Base-by-base conservation (phyloP, 2,329 filamentous ascomycete species). In the Botryosphaeria agaves region DNA sequence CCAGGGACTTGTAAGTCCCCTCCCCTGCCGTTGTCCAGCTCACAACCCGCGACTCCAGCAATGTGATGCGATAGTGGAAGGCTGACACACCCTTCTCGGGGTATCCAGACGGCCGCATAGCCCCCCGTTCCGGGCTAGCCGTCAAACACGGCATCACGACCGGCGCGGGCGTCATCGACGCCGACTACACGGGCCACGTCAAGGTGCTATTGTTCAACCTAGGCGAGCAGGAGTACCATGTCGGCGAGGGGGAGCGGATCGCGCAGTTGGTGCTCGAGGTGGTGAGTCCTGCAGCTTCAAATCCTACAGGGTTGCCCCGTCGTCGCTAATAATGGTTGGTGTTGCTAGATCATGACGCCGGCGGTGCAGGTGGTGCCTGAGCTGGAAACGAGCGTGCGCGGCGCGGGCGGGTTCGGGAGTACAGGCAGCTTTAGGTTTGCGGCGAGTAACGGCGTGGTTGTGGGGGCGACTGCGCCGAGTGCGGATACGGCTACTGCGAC, bases 191-290 rank as follows among this genome's bases (percentile, higher is more conserved):
- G 20, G 89, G 89, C 14, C 80, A 80, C 42, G 77, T 98, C 46
- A 93, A 91, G 64, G 79, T 98, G 16, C 66, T 98, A 41, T 70
- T 98, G 31, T 95, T 95, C 56, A 98, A 98, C 61, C 76, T 92
- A 54, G 69, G 68, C 30, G 84, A 93, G 30, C 57, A 59, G 24
- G 84, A 93, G 51, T 95, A 91, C 49, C 64, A 59, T 26, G 64
- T 98, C 41, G 76, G 77, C 47, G 74, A 78, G 48, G 87, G 87
- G 29, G 89, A 98, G 56, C 77, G 89, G 31, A 64, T 98, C 47
- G 91, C 89, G 25, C 89, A 98, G 65, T 67, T 98, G 42, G 73
- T 98, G 40, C 62, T 98, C 33, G 89, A 98, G 66, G 73, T 83
- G 53, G 66, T 72, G 43, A 41, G 57, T n/a, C n/a, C n/a, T n/a